Evolutionary conservation across 2,329 filamentous ascomycete species (phyloP).

Genomic region (Colletotrichum sp.): DNA sequence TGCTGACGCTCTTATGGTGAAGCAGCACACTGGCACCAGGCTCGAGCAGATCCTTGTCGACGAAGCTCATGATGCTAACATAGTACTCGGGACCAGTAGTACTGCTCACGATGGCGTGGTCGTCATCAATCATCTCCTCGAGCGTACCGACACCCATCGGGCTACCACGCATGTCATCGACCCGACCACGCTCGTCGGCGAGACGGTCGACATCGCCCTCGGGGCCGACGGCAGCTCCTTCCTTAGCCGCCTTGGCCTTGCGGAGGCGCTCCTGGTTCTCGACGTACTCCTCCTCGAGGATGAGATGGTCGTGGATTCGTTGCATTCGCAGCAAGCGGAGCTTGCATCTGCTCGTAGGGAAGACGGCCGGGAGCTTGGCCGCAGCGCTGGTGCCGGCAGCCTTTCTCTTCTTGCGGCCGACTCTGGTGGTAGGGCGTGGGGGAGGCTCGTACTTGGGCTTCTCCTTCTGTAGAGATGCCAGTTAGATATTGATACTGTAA

Average conservation of each 20-base stretch:
- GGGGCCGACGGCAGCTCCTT: slow-evolving; percentile 70
- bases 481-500: neutral
- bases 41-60: slow-evolving; percentile 97
- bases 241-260: slow-evolving; percentile 85
- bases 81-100: slow-evolving; percentile 98
- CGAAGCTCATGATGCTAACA: slow-evolving; percentile 99
- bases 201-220: slow-evolving; percentile 82
- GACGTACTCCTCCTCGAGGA: slow-evolving; percentile 98
- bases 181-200: slow-evolving; percentile 91
- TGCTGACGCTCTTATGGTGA: slow-evolving; percentile 97
- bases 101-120: slow-evolving; percentile 97
- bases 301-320: slow-evolving; percentile 94
- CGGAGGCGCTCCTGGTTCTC: slow-evolving; percentile 97
- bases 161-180: slow-evolving; percentile 98
- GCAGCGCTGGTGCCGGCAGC: slow-evolving; percentile 90
- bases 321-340: slow-evolving; percentile 97
- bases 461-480: slow-evolving; percentile 73
- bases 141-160: slow-evolving; percentile 98
- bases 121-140: slow-evolving; percentile 98
- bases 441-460: slow-evolving; percentile 99
- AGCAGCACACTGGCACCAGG: slow-evolving; percentile 94
- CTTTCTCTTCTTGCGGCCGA: slow-evolving; percentile 99
- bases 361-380: slow-evolving; percentile 92
- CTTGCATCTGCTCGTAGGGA: slow-evolving; percentile 96
- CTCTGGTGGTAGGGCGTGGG: slow-evolving; percentile 92